These are phyloP conservation scores for Caryopteris hybrid DNA, from an alignment of 305 asterid genomes.

Conservation along the genomic window DNA sequence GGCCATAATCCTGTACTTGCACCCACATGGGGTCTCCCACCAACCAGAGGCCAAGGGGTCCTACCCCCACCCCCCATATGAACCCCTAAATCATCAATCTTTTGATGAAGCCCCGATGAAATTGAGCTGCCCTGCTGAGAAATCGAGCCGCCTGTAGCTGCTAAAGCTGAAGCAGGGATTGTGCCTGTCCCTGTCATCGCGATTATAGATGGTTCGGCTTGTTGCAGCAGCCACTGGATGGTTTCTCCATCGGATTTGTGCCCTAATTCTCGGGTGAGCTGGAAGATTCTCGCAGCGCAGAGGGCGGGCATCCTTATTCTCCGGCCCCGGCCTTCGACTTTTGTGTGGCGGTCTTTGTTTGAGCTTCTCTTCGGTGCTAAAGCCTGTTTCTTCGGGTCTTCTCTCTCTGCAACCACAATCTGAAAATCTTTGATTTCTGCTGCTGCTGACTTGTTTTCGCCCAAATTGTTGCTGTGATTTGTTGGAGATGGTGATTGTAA, in stretches of 20 bases:
- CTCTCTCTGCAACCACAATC: constrained; percentile 36
- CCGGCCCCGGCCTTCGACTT: constrained; percentile 70
- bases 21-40: constrained; percentile 42
- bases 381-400: constrained; percentile 45
- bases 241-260: constrained; percentile 78
- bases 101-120: constrained; percentile 43
- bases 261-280: constrained; percentile 64
- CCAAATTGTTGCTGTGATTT: no score
- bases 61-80: no score
- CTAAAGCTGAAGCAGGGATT: constrained; percentile 62
- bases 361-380: constrained; percentile 59
- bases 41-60: constrained; percentile 45
- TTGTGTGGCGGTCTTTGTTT: constrained; percentile 66
- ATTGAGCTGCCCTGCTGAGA: constrained; percentile 45
- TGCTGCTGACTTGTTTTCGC: constrained; percentile 19
- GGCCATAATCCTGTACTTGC: constrained; percentile 52
- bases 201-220: constrained; percentile 64
- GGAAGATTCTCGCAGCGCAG: constrained; percentile 68
- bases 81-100: constrained; percentile 45
- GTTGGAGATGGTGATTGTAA: constrained; percentile 23
- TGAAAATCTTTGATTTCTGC: constrained; percentile 38
- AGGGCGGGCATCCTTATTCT: constrained; percentile 77
- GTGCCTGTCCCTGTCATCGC: constrained; percentile 73
- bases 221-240: constrained; percentile 71
- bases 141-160: constrained; percentile 43